A percentile compares a stretch with the other conserved stretches of the same genome.
Evolutionary conservation across 225 moss, liverwort and hornwort species (phyloP).

Genomic region (Physcomitrium patens): DNA sequence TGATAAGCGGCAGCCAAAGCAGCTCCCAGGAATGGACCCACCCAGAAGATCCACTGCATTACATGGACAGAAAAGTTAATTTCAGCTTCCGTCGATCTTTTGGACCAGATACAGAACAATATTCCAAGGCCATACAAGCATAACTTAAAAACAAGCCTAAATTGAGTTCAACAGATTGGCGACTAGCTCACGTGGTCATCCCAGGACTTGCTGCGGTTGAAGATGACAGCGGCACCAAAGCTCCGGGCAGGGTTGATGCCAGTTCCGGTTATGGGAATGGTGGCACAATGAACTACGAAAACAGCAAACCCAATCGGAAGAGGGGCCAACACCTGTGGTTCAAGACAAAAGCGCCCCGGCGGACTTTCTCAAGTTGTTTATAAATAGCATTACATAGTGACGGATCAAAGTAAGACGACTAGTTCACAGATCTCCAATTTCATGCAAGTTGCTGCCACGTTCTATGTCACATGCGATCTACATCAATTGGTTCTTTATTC

Average conservation of each 20-base stretch:
- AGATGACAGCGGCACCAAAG: slow-evolving; percentile 63
- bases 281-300: slow-evolving; percentile 60
- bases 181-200: slow-evolving; percentile 48
- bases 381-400: too few relatives aligned
- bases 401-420: too few relatives aligned
- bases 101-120: neutral
- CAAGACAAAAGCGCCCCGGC: neutral
- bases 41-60: slow-evolving; percentile 72
- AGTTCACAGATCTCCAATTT: too few relatives aligned
- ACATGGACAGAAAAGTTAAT: too few relatives aligned
- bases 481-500: too few relatives aligned
- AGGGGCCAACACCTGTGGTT: slow-evolving; percentile 56
- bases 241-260: slow-evolving; percentile 67
- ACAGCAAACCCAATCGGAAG: slow-evolving; percentile 68
- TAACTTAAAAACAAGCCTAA: too few relatives aligned
- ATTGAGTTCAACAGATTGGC: too few relatives aligned
- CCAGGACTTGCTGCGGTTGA: slow-evolving; percentile 57
- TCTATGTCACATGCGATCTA: too few relatives aligned
- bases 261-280: slow-evolving; percentile 67
- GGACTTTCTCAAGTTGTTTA: too few relatives aligned
- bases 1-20: slow-evolving; percentile 61
- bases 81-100: too few relatives aligned
- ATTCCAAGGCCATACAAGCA: too few relatives aligned
- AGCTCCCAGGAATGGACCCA: slow-evolving; percentile 62
- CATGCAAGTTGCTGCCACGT: too few relatives aligned